Percentiles rank a stretch among this genome's conserved stretches.
These are phyloP conservation scores for Suillus variegatus DNA, from an alignment of 768 basidiomycete genomes.

Conservation along the genomic window DNA sequence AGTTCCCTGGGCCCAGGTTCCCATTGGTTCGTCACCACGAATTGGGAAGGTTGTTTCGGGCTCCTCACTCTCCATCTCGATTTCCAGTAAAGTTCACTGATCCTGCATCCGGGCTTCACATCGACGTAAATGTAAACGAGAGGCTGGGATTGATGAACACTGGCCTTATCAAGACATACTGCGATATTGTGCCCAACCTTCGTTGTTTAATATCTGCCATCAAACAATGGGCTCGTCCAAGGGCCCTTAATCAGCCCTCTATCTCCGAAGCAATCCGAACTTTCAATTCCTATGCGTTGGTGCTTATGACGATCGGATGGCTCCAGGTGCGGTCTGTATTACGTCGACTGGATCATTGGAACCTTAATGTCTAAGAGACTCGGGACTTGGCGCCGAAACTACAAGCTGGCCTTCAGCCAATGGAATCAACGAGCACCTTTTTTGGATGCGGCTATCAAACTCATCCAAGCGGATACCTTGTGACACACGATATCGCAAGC, in stretches of 20 bases:
- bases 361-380: slow-evolving; percentile 31
- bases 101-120: slow-evolving; percentile 37
- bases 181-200: slow-evolving; percentile 44
- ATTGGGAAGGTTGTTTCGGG: slow-evolving; percentile 2
- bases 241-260: slow-evolving; percentile 50
- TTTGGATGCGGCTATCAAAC: slow-evolving; percentile 34
- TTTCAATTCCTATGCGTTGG: slow-evolving; percentile 64
- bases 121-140: slow-evolving; percentile 67
- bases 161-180: slow-evolving; percentile 52
- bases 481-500: slow-evolving; percentile 31
- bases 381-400: slow-evolving; percentile 51
- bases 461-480: slow-evolving; percentile 21
- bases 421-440: slow-evolving; percentile 16
- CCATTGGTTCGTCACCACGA: slow-evolving; percentile 38
- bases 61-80: slow-evolving; percentile 2
- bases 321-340: slow-evolving; percentile 48
- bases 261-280: slow-evolving; percentile 26
- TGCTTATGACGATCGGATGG: slow-evolving; percentile 61
- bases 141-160: slow-evolving; percentile 57
- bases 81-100: slow-evolving; percentile 54
- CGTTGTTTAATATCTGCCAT: slow-evolving; percentile 46
- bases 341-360: not conserved
- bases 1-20: slow-evolving; percentile 41
- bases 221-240: slow-evolving; percentile 62
- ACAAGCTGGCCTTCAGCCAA: slow-evolving; percentile 37